Conservation (phyloP, 331 rosid genomes). For the Pyrus hybrid region DNA sequence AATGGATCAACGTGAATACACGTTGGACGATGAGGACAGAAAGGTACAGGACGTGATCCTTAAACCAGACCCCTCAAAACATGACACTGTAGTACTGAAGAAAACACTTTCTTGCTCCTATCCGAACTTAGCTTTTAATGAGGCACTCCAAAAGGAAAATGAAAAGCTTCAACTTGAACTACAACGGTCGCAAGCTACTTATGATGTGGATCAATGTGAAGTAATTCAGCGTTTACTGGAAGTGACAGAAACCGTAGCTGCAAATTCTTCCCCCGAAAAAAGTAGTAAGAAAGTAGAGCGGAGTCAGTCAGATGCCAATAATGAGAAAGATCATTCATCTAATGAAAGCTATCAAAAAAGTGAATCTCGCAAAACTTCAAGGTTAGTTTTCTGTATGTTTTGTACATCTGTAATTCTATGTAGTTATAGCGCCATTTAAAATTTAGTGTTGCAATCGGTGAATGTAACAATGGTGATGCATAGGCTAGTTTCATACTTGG, state of each 20-base stretch:
- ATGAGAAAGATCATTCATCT: constrained; percentile 39
- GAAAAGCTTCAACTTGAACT: constrained; percentile 90
- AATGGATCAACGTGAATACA: constrained; percentile 85
- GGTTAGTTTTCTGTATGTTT: constrained; percentile 30
- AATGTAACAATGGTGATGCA: neutral
- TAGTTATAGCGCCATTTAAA: neutral
- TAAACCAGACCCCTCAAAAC: constrained; percentile 69
- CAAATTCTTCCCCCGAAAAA: constrained; percentile 47
- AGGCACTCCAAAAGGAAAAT: constrained; percentile 78
- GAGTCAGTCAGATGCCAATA: constrained; percentile 32
- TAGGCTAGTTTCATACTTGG: constrained; percentile 1
- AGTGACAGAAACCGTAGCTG: constrained; percentile 69
- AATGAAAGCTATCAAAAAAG: constrained; percentile 42
- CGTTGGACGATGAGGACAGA: constrained; percentile 93
- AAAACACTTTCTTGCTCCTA: constrained; percentile 89
- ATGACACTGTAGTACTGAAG: constrained; percentile 68
- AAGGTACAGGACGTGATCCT: constrained; percentile 70
- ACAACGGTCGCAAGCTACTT: constrained; percentile 70
- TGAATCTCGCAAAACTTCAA: constrained; percentile 36
- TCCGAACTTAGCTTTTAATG: constrained; percentile 70
- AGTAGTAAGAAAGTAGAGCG: constrained; percentile 45
- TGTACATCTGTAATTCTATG: neutral
- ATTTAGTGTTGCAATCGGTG: neutral
- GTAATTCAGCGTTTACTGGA: constrained; percentile 84
- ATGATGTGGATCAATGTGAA: constrained; percentile 80